Percentiles rank a stretch among this genome's conserved stretches.
phyloP scores from a whole-genome alignment of 148 eudicot genomes.

The Chenopodium formosanum region DNA sequence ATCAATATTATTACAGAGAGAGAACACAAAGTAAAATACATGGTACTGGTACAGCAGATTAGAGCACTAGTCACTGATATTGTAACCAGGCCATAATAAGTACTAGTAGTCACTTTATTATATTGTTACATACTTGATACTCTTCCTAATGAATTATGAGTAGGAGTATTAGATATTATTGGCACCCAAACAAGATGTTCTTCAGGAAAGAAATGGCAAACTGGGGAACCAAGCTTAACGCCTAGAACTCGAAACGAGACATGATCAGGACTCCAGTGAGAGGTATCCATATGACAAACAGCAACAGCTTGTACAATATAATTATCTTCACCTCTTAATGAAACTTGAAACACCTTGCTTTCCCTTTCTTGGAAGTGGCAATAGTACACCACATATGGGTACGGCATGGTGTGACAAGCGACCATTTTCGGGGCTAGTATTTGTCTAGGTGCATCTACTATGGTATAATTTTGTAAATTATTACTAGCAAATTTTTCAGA shows the following conservation, averaged over 20 bases:
- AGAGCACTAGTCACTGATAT: no score
- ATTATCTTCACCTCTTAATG: conserved; percentile 27
- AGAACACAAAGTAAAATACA: no score
- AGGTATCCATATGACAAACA: conserved; percentile 53
- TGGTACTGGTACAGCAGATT: no score
- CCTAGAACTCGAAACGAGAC: conserved; percentile 39
- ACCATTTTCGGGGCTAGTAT: conserved; percentile 40
- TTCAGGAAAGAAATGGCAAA: conserved; percentile 60
- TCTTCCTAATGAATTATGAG: neutral
- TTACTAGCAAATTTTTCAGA: neutral
- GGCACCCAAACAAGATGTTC: conserved; percentile 61
- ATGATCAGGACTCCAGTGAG: conserved; percentile 44
- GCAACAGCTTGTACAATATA: conserved; percentile 35
- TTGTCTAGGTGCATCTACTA: conserved; percentile 34
- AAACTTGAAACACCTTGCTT: conserved; percentile 39
- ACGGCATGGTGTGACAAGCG: conserved; percentile 66
- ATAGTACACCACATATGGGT: conserved; percentile 58
- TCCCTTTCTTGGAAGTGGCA: conserved; percentile 53
- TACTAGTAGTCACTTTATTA: no score
- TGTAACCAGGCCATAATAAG: no score
- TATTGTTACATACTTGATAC: neutral
- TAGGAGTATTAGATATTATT: neutral
- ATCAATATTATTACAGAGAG: no score
- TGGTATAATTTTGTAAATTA: conserved; percentile 32
- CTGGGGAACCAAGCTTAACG: conserved; percentile 44